Evolutionary conservation across 2,329 filamentous ascomycete species (phyloP), one percentile per base, ranked within the genome.

Genomic region (Ceratocystis diversiconidia): DNA sequence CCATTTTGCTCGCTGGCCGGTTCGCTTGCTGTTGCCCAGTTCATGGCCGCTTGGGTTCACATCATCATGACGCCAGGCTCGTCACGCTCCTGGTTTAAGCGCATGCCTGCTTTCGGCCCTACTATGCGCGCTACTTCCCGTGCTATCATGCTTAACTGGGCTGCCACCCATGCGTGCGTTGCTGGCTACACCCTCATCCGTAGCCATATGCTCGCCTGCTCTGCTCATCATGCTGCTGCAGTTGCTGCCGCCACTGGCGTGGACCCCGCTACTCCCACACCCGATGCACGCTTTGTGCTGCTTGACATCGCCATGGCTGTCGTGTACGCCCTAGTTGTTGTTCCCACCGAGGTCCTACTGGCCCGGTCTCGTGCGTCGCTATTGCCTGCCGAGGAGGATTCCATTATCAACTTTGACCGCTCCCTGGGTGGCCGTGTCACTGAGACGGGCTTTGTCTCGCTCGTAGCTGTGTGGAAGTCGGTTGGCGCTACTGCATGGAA

Each of bases 341-440:
- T 96, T 66, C 92, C 92, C 19, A 83, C 89, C 48, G 81, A 83
- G 67, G 88, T 92, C 41, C 83, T 89, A 25, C 83, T 95, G 67
- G 80, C 88, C 69, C 90, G 92, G 69, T 85, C 96, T 44, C 90
- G 95, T 73, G 91, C 92, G 5, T 92, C 89, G 61, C 85, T 96
- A 70, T 84, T 97, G 2, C 84, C 90, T 0, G 86, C 90, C 67
- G 85, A 89, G 19, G 82, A 91, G 70, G 87, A 95, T 76, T 85
- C 89, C 30, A 88, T 96, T 69, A 86, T 97, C 44, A 87, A 90
- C 41, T 96, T 97, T 71, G 92, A 97, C 79, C 88, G 91, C 69
- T 87, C 86, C 36, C 95, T 95, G 72, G 84, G 82, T 69, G 89
- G 89, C 70, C 87, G 85, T 73, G 83, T 92, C 32, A 85, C 89